Conservation (phyloP, 345 rosid genomes). For the Luvunga scandens region DNA sequence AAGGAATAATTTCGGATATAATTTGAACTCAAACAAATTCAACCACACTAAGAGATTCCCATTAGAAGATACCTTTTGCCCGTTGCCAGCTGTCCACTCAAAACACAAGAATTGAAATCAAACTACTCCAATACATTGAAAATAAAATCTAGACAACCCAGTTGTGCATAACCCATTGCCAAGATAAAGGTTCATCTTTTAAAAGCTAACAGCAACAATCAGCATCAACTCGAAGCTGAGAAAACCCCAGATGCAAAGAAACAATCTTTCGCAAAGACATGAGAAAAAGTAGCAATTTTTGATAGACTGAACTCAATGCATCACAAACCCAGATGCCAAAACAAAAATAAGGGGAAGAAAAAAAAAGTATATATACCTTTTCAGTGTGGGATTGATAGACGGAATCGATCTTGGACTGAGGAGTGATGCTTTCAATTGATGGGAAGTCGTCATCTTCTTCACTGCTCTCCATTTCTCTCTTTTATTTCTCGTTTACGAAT, state of each 20-base stretch:
- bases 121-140: neutral
- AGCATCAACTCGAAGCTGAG: neutral
- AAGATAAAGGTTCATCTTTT: neutral
- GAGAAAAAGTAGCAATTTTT: neutral
- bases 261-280: neutral
- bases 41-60: neutral
- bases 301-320: neutral
- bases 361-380: conserved; percentile 45
- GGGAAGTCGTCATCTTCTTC: conserved; percentile 98
- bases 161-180: neutral
- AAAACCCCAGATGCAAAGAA: neutral
- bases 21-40: neutral
- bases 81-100: neutral
- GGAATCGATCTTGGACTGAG: conserved; percentile 88
- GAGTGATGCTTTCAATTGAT: conserved; percentile 70
- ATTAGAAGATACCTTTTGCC: neutral
- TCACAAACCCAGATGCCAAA: neutral
- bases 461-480: conserved; percentile 74
- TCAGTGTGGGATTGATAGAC: conserved; percentile 80
- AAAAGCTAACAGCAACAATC: neutral
- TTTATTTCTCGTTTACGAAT: neutral
- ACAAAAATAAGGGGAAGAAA: neutral
- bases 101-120: neutral
- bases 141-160: neutral
- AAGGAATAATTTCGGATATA: too few relatives aligned